Base-by-base conservation (phyloP, 2,329 filamentous ascomycete genomes). In the Trichoderma sp. region DNA sequence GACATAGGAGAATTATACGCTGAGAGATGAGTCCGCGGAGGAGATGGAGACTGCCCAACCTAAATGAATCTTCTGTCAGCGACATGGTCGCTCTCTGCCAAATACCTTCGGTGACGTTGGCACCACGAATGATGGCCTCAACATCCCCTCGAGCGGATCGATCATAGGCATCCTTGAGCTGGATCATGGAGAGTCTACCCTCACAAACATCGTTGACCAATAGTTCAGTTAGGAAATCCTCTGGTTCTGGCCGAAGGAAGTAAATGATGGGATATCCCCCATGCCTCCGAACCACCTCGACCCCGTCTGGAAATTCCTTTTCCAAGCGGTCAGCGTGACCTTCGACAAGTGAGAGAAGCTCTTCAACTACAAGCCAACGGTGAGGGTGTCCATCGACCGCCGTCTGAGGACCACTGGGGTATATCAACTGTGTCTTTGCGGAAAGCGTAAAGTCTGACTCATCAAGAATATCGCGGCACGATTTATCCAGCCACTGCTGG, bases 341-440 rank as follows among this genome's bases (percentile, higher is more conserved):
- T 73, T 70, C 1, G 83, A 78, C 0, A 84, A 86, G 74, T 0
- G 68, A 70, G 0, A 86, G 74, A 2, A 87, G 63, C 0, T 72
- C 72, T 70, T 88, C 72, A 0, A 80, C 76, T 0, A 83, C 75
- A 8, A 79, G 71, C 86, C 87, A 89, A 0, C 86, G 80, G 6
- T 83, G 77, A 0, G 86, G 84, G 59, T 86, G 82, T 0, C 84
- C 84, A 59, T 89, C 86, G 0, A 89, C 77, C 0, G 80, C 71
- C 10, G 79, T 76, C 46, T 86, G 83, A 0, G 78, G 66, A 0
- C 87, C 87, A 7, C 82, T 83, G 0, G 86, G 86, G 54, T 89
- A 89, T 4, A 88, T 86, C 0, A 89, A 76, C 69, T 89, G 86
- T 0, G 85, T 87, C 43, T 82, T 83, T 0, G 84, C 81, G 0